phyloP scores from a whole-genome alignment of 768 basidiomycete genomes.

The Imleria badia region DNA sequence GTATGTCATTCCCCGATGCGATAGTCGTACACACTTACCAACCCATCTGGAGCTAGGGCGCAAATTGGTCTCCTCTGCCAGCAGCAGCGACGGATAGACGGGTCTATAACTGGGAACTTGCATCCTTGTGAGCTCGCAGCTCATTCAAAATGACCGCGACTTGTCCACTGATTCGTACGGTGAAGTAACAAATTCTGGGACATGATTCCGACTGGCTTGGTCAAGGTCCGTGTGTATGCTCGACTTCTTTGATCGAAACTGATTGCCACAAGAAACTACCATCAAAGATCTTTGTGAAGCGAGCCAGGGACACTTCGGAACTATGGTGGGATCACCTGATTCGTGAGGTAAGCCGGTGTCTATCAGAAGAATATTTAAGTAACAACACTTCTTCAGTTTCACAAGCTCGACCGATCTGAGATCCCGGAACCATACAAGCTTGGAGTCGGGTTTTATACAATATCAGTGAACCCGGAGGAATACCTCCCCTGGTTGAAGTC shows the following conservation, averaged over 20 bases:
- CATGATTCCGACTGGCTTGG: slow-evolving; percentile 44
- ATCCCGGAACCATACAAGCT: slow-evolving; percentile 34
- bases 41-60: slow-evolving; percentile 34
- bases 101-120: slow-evolving; percentile 37
- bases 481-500: slow-evolving; percentile 52
- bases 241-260: not conserved
- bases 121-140: slow-evolving; percentile 39
- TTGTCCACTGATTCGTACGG: slow-evolving; percentile 4
- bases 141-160: not conserved
- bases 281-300: slow-evolving; percentile 32
- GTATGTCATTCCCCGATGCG: slow-evolving; percentile 25
- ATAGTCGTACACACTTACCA: not conserved
- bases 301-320: slow-evolving; percentile 14
- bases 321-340: slow-evolving; percentile 43
- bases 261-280: slow-evolving; percentile 37
- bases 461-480: slow-evolving; percentile 48
- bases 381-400: slow-evolving; percentile 29
- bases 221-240: slow-evolving; percentile 30
- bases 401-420: slow-evolving; percentile 31
- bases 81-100: slow-evolving; percentile 35
- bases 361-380: not conserved
- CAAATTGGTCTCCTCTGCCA: slow-evolving; percentile 47
- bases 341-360: slow-evolving; percentile 34
- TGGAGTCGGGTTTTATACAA: slow-evolving; percentile 46
- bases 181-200: slow-evolving; percentile 47